phyloP scores from a whole-genome alignment of 495 filamentous ascomycete genomes.

The Clavariopsis aquatica region DNA sequence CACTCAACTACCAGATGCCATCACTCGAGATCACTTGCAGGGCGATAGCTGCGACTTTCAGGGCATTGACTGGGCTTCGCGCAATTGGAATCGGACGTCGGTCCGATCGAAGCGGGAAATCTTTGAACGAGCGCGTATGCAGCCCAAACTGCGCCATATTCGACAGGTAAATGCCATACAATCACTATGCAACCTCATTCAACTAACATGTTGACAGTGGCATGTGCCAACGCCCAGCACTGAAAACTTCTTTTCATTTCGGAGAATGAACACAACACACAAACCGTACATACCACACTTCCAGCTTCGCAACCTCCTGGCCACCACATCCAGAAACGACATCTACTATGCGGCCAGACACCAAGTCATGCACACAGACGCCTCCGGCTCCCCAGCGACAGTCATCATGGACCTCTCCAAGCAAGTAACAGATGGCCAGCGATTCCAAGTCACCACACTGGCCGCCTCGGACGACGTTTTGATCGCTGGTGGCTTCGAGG shows the following conservation, averaged over 20 bases:
- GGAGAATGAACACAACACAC: slow-evolving; percentile 66
- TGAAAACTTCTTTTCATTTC: slow-evolving; percentile 68
- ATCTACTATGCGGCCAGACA: slow-evolving; percentile 71
- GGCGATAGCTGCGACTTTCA: slow-evolving; percentile 71
- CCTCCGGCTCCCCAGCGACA: slow-evolving; percentile 34
- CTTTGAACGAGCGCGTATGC: slow-evolving; percentile 13
- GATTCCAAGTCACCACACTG: slow-evolving; percentile 68
- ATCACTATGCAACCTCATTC: neutral
- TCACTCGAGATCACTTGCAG: slow-evolving; percentile 50
- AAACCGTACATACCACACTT: slow-evolving; percentile 75
- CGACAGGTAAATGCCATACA: neutral
- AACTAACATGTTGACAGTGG: slow-evolving; percentile 3
- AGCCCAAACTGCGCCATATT: neutral
- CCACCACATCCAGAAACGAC: slow-evolving; percentile 69
- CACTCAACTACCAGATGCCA: slow-evolving; percentile 44
- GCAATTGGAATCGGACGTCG: slow-evolving; percentile 57
- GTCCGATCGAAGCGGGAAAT: slow-evolving; percentile 47
- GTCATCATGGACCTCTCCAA: slow-evolving; percentile 60
- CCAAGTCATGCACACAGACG: slow-evolving; percentile 59
- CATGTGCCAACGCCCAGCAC: slow-evolving; percentile 40
- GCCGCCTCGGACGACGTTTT: slow-evolving; percentile 66
- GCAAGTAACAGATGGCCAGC: neutral
- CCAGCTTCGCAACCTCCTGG: slow-evolving; percentile 83
- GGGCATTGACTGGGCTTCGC: slow-evolving; percentile 69
- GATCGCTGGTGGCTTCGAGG: slow-evolving; percentile 77